A percentile compares a stretch with the other conserved stretches of the same genome.
Evolutionary conservation across 306 rosid species (phyloP).

Genomic region (cucumber (Cucumis sativus)): Cucumber_9930_V3 NC_026657.2:8536001-8536500

Average conservation of each 20-base stretch:
- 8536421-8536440: background rate
- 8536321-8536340: conserved; percentile 67
- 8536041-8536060: conserved; percentile 76
- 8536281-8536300: conserved; percentile 65
- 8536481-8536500: too few species aligned
- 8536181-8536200: conserved; percentile 31
- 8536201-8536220: conserved; percentile 67
- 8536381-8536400: background rate
- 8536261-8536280: conserved; percentile 55
- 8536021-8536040: conserved; percentile 72
- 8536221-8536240: conserved; percentile 62
- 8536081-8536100: conserved; percentile 55
- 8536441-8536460: too few species aligned
- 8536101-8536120: conserved; percentile 21
- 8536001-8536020: conserved; percentile 40
- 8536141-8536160: background rate
- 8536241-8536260: conserved; percentile 45
- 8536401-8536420: background rate
- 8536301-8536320: conserved; percentile 32
- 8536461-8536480: too few species aligned
- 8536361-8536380: background rate
- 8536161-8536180: background rate
- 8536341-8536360: conserved; percentile 62
- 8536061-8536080: conserved; percentile 54
- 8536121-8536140: background rate